Conservation (phyloP, 2,329 filamentous ascomycete species). For the Neopestalotiopsis sp. region DNA sequence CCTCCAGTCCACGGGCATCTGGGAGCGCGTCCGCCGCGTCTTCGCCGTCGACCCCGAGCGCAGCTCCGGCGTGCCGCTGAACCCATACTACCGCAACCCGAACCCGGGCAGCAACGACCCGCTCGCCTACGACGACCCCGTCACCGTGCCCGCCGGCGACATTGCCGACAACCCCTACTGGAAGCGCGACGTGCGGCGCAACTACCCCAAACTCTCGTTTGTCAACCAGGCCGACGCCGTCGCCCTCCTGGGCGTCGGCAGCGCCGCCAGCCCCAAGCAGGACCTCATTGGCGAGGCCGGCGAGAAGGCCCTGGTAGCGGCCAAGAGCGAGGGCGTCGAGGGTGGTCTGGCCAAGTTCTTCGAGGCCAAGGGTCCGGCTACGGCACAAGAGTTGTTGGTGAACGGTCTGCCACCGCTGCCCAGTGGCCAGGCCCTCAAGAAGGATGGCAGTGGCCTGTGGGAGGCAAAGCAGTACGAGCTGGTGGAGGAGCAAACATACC, state of each 20-base stretch:
- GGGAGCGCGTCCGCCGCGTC: constrained; percentile 80
- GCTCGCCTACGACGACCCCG: constrained; percentile 77
- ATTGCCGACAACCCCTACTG: constrained; percentile 94
- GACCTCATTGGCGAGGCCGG: constrained; percentile 80
- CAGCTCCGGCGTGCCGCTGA: constrained; percentile 90
- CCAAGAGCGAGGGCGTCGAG: constrained; percentile 75
- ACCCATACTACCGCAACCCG: constrained; percentile 90
- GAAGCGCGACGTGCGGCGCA: constrained; percentile 87
- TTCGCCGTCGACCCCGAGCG: constrained; percentile 86
- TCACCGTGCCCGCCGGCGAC: constrained; percentile 83
- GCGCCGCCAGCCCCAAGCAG: constrained; percentile 78
- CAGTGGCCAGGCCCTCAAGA: constrained; percentile 65
- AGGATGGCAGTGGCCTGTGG: constrained; percentile 53
- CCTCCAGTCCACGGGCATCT: constrained; percentile 86
- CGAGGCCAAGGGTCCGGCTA: constrained; percentile 61
- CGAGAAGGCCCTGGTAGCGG: constrained; percentile 72
- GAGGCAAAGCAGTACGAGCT: constrained; percentile 73
- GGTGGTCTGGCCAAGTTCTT: constrained; percentile 76
- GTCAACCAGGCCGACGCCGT: constrained; percentile 87
- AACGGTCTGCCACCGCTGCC: constrained; percentile 88
- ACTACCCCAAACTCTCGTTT: constrained; percentile 80
- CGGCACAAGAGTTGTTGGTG: constrained; percentile 67
- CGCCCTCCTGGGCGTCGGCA: constrained; percentile 83
- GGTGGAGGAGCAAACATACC: constrained; percentile 72
- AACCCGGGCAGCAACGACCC: constrained; percentile 77